phyloP scores from a whole-genome alignment of 805 yeast genomes.

The Kuraishia piskuri region DNA sequence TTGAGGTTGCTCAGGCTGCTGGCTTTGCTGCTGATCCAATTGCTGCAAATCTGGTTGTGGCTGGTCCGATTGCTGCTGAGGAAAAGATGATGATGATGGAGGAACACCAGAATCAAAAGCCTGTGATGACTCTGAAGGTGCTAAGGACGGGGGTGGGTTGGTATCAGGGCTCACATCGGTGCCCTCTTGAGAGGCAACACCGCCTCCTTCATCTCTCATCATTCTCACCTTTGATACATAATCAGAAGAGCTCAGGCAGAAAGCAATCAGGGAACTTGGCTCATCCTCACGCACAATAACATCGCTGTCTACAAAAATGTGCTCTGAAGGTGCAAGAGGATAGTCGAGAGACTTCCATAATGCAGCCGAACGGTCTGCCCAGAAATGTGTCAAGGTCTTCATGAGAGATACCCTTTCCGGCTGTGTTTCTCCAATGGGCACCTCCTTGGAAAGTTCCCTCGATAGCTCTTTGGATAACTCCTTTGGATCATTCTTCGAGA shows the following conservation, averaged over 20 bases:
- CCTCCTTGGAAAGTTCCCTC: neutral
- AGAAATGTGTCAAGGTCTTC: slow-evolving; percentile 79
- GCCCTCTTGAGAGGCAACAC: neutral
- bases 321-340: slow-evolving; percentile 76
- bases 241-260: slow-evolving; percentile 81
- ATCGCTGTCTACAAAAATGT: slow-evolving; percentile 87
- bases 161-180: neutral
- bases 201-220: slow-evolving; percentile 6
- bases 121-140: neutral
- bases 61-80: neutral
- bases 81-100: neutral
- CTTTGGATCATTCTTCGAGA: slow-evolving; percentile 8
- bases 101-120: neutral
- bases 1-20: neutral
- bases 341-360: slow-evolving; percentile 89
- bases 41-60: too few relatives aligned
- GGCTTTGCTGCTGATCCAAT: neutral
- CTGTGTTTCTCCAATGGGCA: slow-evolving; percentile 22
- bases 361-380: slow-evolving; percentile 97
- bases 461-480: slow-evolving; percentile 1
- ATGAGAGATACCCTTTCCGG: slow-evolving; percentile 72
- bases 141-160: neutral
- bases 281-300: slow-evolving; percentile 94
- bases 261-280: slow-evolving; percentile 90
- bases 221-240: slow-evolving; percentile 35